phyloP scores from a whole-genome alignment of 805 yeast species.

The Priceomyces fermenticarens region DNA sequence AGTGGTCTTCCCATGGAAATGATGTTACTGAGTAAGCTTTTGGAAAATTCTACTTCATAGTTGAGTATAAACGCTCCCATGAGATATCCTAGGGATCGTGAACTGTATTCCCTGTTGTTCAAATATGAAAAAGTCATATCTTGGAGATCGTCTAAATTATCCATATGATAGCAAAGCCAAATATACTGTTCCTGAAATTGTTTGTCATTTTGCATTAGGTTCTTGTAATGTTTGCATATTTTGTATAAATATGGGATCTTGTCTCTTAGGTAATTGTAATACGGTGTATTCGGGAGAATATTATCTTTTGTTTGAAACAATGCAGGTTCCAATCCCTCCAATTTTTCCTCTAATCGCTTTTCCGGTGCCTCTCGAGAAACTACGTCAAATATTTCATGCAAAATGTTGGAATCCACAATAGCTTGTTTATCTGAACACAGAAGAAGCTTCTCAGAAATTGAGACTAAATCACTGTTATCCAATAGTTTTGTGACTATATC shows the following conservation, averaged over 20 bases:
- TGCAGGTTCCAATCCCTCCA: conserved; percentile 12
- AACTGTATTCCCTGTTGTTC: conserved; percentile 15
- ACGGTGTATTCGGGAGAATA: conserved; percentile 7
- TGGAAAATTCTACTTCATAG: conserved; percentile 32
- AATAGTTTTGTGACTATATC: not conserved
- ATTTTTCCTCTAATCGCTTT: conserved; percentile 1
- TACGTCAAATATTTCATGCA: conserved; percentile 8
- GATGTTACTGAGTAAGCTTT: conserved; percentile 21
- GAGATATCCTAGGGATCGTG: conserved; percentile 25
- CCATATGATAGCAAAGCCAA: conserved; percentile 35
- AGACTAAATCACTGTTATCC: not conserved
- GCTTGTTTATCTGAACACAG: conserved; percentile 3
- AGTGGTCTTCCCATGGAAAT: conserved; percentile 19
- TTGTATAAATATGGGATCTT: conserved; percentile 21
- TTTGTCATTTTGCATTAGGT: conserved; percentile 8
- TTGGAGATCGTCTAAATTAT: conserved; percentile 24
- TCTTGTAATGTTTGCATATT: conserved; percentile 18
- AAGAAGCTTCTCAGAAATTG: conserved; percentile 3
- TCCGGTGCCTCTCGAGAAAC: conserved; percentile 8
- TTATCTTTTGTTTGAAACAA: conserved; percentile 5
- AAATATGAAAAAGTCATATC: conserved; percentile 19
- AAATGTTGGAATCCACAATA: conserved; percentile 6
- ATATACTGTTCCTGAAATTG: conserved; percentile 23
- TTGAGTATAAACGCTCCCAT: conserved; percentile 27
- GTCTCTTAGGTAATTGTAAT: conserved; percentile 11